Evolutionary conservation across 371 early-diverging fungal genomes (phyloP).

Genomic region (Lichtheimia hyalospora): DNA sequence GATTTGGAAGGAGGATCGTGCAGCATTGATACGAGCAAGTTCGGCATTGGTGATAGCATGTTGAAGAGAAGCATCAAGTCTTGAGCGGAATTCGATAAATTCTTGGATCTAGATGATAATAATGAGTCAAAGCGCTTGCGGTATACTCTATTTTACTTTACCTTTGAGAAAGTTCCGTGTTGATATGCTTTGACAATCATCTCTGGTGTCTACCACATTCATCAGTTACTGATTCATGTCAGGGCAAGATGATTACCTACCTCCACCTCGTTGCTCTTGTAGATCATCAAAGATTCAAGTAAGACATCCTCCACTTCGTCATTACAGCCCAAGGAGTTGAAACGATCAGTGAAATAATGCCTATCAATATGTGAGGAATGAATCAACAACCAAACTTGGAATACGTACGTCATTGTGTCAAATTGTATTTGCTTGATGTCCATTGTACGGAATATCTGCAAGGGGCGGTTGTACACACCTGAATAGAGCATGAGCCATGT

Average conservation of each 20-base stretch:
- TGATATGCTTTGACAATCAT: conserved; percentile 86
- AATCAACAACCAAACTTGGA: too few relatives aligned
- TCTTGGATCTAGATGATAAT: conserved; percentile 63
- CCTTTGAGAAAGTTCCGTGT: conserved; percentile 86
- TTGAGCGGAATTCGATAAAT: conserved; percentile 78
- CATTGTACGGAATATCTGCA: conserved; percentile 69
- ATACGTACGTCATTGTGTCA: conserved; percentile 77
- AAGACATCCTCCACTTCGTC: conserved; percentile 55
- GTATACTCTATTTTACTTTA: conserved; percentile 16
- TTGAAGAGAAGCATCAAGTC: conserved; percentile 75
- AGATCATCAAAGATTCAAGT: conserved; percentile 64
- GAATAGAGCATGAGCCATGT: conserved; percentile 2
- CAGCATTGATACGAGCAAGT: conserved; percentile 56
- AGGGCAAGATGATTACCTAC: conserved; percentile 19
- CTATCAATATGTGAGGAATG: conserved; percentile 23
- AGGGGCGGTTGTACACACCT: conserved; percentile 69
- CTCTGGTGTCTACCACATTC: conserved; percentile 68
- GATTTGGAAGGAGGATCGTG: conserved; percentile 53
- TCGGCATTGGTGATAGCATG: conserved; percentile 60
- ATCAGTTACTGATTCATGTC: not conserved
- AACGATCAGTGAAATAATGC: conserved; percentile 68
- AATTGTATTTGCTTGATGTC: conserved; percentile 88
- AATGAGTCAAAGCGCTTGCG: too few relatives aligned
- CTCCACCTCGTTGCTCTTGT: conserved; percentile 74
- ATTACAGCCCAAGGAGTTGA: conserved; percentile 55